Evolutionary conservation across 331 rosid species (phyloP).

Genomic region (Cydonia oblonga): DNA sequence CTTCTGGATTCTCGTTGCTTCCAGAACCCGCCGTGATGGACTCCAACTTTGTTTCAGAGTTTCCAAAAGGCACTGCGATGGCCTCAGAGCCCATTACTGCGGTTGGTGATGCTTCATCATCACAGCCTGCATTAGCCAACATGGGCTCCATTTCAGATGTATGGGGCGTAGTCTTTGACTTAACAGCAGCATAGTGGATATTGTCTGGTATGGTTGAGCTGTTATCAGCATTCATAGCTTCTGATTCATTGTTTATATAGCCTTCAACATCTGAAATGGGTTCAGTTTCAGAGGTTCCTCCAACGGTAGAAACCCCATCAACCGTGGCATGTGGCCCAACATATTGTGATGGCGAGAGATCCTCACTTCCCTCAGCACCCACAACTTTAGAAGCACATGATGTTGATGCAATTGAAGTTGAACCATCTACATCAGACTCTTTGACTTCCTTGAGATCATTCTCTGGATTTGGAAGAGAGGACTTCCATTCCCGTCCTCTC

Average conservation of each 20-base stretch:
- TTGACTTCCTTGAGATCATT: conserved; percentile 16
- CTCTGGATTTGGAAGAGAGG: conserved; percentile 28
- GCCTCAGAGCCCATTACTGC: conserved; percentile 14
- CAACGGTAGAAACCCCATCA: conserved; percentile 18
- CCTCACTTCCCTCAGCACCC: conserved; percentile 20
- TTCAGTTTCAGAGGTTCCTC: conserved; percentile 15
- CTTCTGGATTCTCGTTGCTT: conserved; percentile 11
- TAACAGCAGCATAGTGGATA: conserved; percentile 10
- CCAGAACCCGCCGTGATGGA: background rate
- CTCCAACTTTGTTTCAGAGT: conserved; percentile 10
- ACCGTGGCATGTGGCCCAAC: conserved; percentile 8
- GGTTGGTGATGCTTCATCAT: conserved; percentile 7
- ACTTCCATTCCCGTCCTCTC: conserved; percentile 76
- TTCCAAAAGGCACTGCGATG: background rate
- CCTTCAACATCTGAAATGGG: conserved; percentile 10
- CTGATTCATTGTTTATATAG: conserved; percentile 11
- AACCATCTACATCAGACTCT: conserved; percentile 8
- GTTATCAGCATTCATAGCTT: conserved; percentile 3
- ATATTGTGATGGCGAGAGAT: conserved; percentile 9
- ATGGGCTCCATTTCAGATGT: conserved; percentile 15
- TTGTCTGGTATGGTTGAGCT: conserved; percentile 3
- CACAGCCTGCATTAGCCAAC: conserved; percentile 14
- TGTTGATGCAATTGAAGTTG: conserved; percentile 12
- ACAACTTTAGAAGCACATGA: conserved; percentile 11
- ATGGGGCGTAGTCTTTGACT: conserved; percentile 11